These are phyloP conservation scores for Flammula alnicola DNA, from an alignment of 1,284 basidiomycete species.

Conservation along the genomic window DNA sequence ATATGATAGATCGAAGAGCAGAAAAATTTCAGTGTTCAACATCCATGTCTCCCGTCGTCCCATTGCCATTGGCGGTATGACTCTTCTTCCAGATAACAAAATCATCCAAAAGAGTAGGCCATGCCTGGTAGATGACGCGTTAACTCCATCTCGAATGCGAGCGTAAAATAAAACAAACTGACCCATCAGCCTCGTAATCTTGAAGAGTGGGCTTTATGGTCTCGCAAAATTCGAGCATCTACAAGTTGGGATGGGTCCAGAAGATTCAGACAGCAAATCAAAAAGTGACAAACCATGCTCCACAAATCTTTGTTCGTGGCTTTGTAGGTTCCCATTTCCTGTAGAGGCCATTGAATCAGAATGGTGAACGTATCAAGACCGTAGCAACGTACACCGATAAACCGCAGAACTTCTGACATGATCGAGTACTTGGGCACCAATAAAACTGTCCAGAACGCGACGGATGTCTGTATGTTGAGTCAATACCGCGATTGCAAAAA, in stretches of 20 bases:
- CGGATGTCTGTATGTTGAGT: constrained; percentile 55
- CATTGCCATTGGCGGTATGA: constrained; percentile 15
- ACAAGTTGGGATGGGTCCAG: constrained; percentile 1
- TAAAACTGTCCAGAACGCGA: constrained; percentile 75
- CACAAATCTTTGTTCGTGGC: constrained; percentile 84
- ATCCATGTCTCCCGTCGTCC: constrained; percentile 12
- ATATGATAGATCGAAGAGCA: background rate
- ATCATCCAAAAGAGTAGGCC: constrained; percentile 79
- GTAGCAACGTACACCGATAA: constrained; percentile 58
- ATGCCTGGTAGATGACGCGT: constrained; percentile 52
- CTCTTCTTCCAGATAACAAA: constrained; percentile 69
- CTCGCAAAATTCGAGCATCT: constrained; percentile 77
- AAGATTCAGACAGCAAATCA: constrained; percentile 4
- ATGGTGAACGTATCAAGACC: background rate
- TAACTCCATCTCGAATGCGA: constrained; percentile 1
- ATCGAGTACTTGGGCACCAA: constrained; percentile 66
- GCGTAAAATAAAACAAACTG: constrained; percentile 31
- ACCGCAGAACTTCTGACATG: constrained; percentile 62
- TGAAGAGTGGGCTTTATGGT: constrained; percentile 62
- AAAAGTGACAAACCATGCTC: constrained; percentile 64
- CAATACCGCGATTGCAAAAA: background rate
- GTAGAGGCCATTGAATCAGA: constrained; percentile 1
- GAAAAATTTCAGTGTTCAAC: constrained; percentile 3
- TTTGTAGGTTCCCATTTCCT: constrained; percentile 70
- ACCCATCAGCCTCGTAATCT: constrained; percentile 76